Base-by-base conservation (phyloP, 805 yeast species). In the Huiozyma sinensis region DNA sequence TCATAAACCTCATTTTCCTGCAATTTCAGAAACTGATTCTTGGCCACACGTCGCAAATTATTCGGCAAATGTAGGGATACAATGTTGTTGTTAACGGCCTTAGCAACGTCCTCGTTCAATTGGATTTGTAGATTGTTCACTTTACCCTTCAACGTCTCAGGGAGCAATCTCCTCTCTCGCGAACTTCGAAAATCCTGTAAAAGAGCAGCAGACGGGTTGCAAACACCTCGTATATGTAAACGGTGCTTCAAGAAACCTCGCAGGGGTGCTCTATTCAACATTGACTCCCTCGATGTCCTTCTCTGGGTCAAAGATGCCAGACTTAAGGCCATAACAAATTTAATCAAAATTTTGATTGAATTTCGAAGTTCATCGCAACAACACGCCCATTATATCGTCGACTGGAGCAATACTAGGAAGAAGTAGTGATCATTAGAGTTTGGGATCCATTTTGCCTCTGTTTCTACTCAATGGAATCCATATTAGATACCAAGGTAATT, bases 51-150 rank as follows among this genome's bases (percentile, higher is more conserved):
- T 44, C 89, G 70, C 39, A 88, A 59, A 37, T 72, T 68, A 50
- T 73, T 81, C 0, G 95, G 95, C 4, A 71, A 64, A 39, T 78
- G 71, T n/a, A 70, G 61, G 6, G 73, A 66, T 44, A 81, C 54
- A 44, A 88, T 81, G 53, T 83, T 74, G 50, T 81, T 73, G 47
- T 77, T 72, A 36, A 88, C 81, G 0, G 74, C 71, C 33, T 72
- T 67, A 1, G 86, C 64, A 4, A 88, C 67, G 4, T 57, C 64
- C 1, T 65, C 63, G 0, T 94, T 94, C 12, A 88, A 56, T 41
- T 61, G 63, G 5, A 81, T 59, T 42, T 76, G 79, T 2, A 60
- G 54, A 41, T 78, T 69, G 17, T 58, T 56, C 37, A 73, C 75
- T 46, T 79, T 68, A 0, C 82, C 94, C 38, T 57, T 50, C 5